Conservation (phyloP, 1,139 yeast species). For the Sugiyamaella xylanicola region DNA sequence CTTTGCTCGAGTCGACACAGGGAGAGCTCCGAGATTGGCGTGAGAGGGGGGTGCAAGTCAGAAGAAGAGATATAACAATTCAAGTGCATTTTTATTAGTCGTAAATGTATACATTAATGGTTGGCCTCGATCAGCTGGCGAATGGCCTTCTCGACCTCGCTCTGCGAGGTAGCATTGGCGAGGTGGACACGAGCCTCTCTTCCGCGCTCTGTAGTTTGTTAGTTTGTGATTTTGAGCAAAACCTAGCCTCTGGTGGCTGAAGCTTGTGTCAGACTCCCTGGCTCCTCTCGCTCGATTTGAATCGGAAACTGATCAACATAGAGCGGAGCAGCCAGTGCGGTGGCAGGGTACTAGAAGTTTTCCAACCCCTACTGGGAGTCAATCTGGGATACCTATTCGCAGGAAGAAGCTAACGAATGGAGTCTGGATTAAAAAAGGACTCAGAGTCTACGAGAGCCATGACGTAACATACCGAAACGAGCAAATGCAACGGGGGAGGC, state of each 20-base stretch:
- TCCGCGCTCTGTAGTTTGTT: slow-evolving; percentile 35
- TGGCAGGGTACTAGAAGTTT: too few relatives aligned
- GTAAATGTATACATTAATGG: slow-evolving; percentile 15
- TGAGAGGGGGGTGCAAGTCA: too few relatives aligned
- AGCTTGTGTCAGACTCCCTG: too few relatives aligned
- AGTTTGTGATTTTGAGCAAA: not conserved
- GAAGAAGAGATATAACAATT: too few relatives aligned
- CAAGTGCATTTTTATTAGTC: not conserved
- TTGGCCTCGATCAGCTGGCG: slow-evolving; percentile 29
- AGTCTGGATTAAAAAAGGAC: too few relatives aligned
- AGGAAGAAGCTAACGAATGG: too few relatives aligned
- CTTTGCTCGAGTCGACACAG: not conserved
- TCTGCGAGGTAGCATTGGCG: slow-evolving; percentile 34
- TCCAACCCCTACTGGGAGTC: too few relatives aligned
- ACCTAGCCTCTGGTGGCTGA: not conserved
- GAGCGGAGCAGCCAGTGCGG: too few relatives aligned
- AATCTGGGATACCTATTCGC: too few relatives aligned
- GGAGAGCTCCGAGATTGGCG: not conserved
- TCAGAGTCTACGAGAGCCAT: too few relatives aligned
- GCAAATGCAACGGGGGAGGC: slow-evolving; percentile 73
- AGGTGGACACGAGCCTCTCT: slow-evolving; percentile 40
- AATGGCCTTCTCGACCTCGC: slow-evolving; percentile 28
- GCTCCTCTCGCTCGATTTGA: too few relatives aligned
- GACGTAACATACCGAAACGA: slow-evolving; percentile 52
- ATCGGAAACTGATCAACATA: too few relatives aligned